Percentiles rank a stretch among this genome's conserved stretches.
Conservation (phyloP, 2,329 filamentous ascomycete species). For the Parasarocladium wereldwijsianum region DNA sequence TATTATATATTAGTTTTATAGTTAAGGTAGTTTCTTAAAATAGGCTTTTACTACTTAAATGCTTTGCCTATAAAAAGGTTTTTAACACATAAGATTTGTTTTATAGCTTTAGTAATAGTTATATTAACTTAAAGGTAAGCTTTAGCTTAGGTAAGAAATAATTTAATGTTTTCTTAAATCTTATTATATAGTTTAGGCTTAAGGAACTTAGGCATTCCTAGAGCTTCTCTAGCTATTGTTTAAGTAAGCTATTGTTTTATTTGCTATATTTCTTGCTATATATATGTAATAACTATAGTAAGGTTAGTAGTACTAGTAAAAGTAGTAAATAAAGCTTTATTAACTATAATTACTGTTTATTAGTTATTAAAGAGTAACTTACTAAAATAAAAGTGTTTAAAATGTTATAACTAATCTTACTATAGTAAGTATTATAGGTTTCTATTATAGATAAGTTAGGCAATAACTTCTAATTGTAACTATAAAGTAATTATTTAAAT, state of each 20-base stretch:
- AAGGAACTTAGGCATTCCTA: constrained; percentile 1
- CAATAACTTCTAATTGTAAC: no score
- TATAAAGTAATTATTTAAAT: no score
- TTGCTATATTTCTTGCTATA: background rate
- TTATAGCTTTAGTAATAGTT: background rate
- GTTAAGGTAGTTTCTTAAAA: background rate
- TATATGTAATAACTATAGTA: background rate
- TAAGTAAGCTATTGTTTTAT: background rate
- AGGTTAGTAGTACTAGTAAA: background rate
- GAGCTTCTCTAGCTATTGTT: background rate
- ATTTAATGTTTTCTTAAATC: background rate
- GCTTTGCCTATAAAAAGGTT: background rate
- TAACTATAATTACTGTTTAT: background rate
- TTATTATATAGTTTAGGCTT: background rate
- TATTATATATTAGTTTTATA: background rate
- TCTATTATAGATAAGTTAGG: no score
- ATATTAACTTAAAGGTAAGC: no score
- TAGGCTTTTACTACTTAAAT: no score
- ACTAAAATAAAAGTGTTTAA: background rate
- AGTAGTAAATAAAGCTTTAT: background rate
- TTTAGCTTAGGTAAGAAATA: no score
- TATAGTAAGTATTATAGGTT: no score
- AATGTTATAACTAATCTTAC: no score
- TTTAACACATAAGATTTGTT: background rate
- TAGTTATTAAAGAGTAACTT: background rate